Evolutionary conservation across 306 rosid species (phyloP).

Genomic region (Carpinus fangiana): DNA sequence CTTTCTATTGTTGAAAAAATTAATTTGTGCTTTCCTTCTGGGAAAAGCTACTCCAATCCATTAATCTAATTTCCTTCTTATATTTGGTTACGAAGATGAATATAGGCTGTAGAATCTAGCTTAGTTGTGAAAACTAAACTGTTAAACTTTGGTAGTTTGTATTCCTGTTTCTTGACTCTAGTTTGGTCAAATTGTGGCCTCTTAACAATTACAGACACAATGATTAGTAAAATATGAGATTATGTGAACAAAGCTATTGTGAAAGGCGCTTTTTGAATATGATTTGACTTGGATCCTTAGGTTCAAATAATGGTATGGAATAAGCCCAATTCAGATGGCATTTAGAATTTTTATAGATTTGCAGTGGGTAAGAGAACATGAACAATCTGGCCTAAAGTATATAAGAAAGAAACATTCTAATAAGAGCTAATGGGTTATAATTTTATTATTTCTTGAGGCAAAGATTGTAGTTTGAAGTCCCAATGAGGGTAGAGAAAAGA

Average conservation of each 20-base stretch:
- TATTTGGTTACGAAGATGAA: not conserved
- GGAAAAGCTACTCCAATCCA: not conserved
- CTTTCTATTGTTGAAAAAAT: conserved; percentile 21
- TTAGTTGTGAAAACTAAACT: not conserved
- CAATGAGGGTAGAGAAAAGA: not conserved
- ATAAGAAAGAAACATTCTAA: not conserved
- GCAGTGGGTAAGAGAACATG: not conserved
- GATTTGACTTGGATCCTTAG: not conserved
- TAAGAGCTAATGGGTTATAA: not conserved
- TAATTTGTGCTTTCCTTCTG: not conserved
- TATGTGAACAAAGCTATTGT: not conserved
- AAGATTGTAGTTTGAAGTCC: not conserved
- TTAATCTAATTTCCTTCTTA: not conserved
- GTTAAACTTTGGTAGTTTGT: not conserved
- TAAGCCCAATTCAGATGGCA: not conserved
- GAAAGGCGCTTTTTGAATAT: not conserved
- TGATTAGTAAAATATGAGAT: not conserved
- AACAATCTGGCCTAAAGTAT: not conserved
- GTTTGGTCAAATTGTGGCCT: not conserved
- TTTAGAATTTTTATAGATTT: not conserved
- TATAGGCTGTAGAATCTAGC: not conserved
- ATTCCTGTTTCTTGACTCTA: not conserved
- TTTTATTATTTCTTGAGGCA: not conserved
- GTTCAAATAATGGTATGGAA: conserved; percentile 1
- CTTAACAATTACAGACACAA: not conserved